These are phyloP conservation scores for Fomitopsis serialis DNA, from an alignment of 768 basidiomycete species.

Conservation along the genomic window DNA sequence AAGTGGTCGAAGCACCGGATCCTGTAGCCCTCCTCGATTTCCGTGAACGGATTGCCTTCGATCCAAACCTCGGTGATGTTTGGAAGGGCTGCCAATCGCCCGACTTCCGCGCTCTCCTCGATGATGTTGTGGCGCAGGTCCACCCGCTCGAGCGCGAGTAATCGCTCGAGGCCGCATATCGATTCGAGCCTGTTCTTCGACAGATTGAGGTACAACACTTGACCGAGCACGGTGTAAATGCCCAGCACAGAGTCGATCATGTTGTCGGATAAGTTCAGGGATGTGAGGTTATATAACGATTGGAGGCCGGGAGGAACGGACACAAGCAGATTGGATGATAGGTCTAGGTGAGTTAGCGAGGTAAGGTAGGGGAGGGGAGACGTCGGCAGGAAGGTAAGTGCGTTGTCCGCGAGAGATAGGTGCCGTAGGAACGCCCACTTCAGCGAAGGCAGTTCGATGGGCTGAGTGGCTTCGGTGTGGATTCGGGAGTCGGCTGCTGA, in stretches of 20 bases:
- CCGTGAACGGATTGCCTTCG: slow-evolving; percentile 77
- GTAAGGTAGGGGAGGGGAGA: slow-evolving; percentile 61
- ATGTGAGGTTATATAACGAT: slow-evolving; percentile 69
- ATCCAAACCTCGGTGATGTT: slow-evolving; percentile 79
- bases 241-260: slow-evolving; percentile 95
- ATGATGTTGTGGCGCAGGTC: slow-evolving; percentile 79
- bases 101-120: slow-evolving; percentile 80
- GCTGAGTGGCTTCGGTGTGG: slow-evolving; percentile 25
- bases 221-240: slow-evolving; percentile 77
- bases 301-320: slow-evolving; percentile 79
- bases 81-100: slow-evolving; percentile 74
- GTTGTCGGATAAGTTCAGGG: slow-evolving; percentile 95
- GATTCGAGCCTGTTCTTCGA: slow-evolving; percentile 87
- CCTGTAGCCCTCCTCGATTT: slow-evolving; percentile 66
- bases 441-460: slow-evolving; percentile 42
- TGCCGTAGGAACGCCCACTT: slow-evolving; percentile 77
- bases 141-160: slow-evolving; percentile 75
- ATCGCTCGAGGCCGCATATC: slow-evolving; percentile 92
- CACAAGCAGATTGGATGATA: slow-evolving; percentile 87
- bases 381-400: slow-evolving; percentile 73
- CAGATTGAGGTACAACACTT: slow-evolving; percentile 74
- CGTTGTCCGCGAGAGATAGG: slow-evolving; percentile 75
- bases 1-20: slow-evolving; percentile 80
- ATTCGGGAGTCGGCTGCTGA: slow-evolving; percentile 1
- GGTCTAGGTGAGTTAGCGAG: slow-evolving; percentile 76